phyloP scores from a whole-genome alignment of 305 asterid genomes.

The Solanum hybrid region DNA sequence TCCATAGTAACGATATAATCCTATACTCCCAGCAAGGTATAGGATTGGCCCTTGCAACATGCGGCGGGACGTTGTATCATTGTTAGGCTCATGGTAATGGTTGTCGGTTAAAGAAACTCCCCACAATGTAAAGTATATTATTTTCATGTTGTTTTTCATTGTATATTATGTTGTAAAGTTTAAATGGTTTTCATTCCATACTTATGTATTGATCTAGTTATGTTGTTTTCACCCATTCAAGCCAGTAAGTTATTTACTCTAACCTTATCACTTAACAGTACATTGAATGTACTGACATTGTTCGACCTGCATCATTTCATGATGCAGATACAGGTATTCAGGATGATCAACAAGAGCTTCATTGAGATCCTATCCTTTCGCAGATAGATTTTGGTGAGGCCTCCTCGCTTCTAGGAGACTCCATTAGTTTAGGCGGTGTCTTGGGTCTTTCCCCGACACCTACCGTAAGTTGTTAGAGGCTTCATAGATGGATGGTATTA shows the following conservation, averaged over 20 bases:
- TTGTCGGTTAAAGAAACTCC: neutral
- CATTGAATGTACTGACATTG: neutral
- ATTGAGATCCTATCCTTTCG: neutral
- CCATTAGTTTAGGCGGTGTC: neutral
- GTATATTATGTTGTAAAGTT: too few species aligned
- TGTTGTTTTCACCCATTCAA: neutral
- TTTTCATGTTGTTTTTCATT: neutral
- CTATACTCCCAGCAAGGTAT: neutral
- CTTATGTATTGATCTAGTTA: neutral
- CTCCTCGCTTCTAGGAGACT: neutral
- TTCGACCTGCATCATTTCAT: neutral
- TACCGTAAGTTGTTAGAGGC: neutral
- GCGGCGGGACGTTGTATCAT: neutral
- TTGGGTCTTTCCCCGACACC: neutral
- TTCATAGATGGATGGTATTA: neutral
- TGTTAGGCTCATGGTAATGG: neutral
- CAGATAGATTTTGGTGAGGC: neutral
- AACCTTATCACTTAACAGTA: too few species aligned
- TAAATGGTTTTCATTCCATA: neutral
- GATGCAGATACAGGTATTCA: neutral
- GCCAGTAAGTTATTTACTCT: neutral
- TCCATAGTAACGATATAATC: neutral
- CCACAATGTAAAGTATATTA: neutral
- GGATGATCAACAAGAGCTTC: neutral
- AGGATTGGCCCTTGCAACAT: neutral